Conservation (phyloP, 768 basidiomycete species). For the Naganishia vishniacii region DNA sequence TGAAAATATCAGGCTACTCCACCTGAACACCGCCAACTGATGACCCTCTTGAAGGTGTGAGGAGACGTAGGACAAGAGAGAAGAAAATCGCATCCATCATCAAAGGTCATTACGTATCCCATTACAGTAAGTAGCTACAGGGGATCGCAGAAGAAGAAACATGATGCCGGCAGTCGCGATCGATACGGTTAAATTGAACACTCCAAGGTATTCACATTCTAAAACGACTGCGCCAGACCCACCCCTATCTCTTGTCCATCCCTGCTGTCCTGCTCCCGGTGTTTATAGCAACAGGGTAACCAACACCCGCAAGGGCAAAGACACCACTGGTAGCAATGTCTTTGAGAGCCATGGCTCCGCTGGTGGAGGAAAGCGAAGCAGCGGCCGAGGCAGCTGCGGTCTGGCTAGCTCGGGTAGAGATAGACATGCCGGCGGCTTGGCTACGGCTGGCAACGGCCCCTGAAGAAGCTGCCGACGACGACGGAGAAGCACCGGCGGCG, state of each 20-base stretch:
- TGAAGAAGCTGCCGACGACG: neutral
- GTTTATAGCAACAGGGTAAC: conserved; percentile 27
- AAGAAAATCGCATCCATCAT: neutral
- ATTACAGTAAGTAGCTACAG: conserved; percentile 2
- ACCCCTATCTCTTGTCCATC: too few relatives aligned
- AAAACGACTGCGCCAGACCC: too few relatives aligned
- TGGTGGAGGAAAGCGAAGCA: conserved; percentile 29
- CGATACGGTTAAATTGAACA: neutral
- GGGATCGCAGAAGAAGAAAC: neutral
- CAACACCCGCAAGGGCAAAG: conserved; percentile 24
- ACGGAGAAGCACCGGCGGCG: conserved; percentile 7
- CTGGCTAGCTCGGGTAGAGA: neutral
- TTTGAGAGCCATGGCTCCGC: conserved; percentile 10
- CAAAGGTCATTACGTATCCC: neutral
- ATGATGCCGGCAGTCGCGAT: neutral
- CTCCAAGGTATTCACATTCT: neutral
- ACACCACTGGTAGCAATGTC: conserved; percentile 7
- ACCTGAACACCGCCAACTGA: too few relatives aligned
- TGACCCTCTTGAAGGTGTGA: too few relatives aligned
- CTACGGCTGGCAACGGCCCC: too few relatives aligned
- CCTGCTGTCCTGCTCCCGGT: neutral
- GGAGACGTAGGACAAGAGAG: too few relatives aligned
- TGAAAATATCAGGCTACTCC: too few relatives aligned
- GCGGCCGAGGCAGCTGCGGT: conserved; percentile 24
- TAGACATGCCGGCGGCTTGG: conserved; percentile 1